Conservation (phyloP, 495 filamentous ascomycete species). For the Bryoglossum gracile region DNA sequence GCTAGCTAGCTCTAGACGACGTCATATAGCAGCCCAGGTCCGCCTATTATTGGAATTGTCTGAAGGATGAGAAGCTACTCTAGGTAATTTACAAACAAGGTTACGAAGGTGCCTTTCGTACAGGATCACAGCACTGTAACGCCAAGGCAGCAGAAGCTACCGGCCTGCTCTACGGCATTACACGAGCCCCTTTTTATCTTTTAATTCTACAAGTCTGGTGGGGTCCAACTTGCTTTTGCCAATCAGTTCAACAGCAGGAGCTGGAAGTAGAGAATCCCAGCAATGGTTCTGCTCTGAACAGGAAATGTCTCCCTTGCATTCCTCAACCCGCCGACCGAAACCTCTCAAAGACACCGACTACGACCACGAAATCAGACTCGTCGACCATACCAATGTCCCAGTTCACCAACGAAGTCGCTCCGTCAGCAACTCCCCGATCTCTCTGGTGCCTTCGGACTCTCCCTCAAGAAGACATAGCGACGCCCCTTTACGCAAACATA, state of each 20-base stretch:
- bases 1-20: too few species aligned
- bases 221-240: conserved; percentile 7
- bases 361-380: conserved; percentile 54
- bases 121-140: too few species aligned
- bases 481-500: conserved; percentile 14
- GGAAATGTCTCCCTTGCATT: conserved; percentile 23
- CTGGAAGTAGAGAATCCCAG: neutral
- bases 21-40: too few species aligned
- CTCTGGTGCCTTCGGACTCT: conserved; percentile 11
- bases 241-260: conserved; percentile 6
- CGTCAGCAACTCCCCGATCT: conserved; percentile 5
- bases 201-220: too few species aligned
- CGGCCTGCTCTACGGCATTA: too few species aligned
- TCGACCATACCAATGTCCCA: conserved; percentile 36
- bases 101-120: too few species aligned
- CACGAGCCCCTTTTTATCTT: too few species aligned
- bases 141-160: too few species aligned
- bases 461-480: conserved; percentile 22
- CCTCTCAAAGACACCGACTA: conserved; percentile 46
- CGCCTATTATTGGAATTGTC: too few species aligned
- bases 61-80: too few species aligned
- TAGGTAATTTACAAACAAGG: too few species aligned
- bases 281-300: conserved; percentile 8
- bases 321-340: conserved; percentile 35
- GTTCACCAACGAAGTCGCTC: neutral